phyloP scores from a whole-genome alignment of 768 basidiomycete genomes.

The Agrocybe praecox region DNA sequence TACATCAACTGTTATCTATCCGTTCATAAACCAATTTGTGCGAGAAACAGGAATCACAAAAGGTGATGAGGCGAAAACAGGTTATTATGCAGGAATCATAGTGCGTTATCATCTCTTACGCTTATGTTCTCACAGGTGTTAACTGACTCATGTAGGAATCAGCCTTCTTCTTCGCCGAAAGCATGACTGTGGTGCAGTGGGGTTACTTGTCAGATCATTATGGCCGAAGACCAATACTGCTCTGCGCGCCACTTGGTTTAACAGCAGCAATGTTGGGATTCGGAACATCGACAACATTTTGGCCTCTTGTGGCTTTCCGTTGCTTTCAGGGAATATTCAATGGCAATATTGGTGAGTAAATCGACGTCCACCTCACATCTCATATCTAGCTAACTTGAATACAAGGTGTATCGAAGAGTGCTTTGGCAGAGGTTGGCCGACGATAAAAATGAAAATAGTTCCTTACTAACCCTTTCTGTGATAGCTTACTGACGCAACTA shows the following conservation, averaged over 20 bases:
- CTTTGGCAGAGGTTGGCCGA: neutral
- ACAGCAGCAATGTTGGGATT: conserved; percentile 41
- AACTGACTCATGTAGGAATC: conserved; percentile 50
- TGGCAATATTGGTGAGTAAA: neutral
- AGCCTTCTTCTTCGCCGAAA: conserved; percentile 45
- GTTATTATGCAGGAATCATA: conserved; percentile 52
- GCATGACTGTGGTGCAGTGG: conserved; percentile 44
- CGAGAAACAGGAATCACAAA: conserved; percentile 43
- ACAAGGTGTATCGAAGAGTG: neutral
- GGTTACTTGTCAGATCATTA: conserved; percentile 43
- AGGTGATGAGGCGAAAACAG: conserved; percentile 46
- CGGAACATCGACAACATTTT: conserved; percentile 42
- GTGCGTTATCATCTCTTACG: conserved; percentile 23
- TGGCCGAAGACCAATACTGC: conserved; percentile 46
- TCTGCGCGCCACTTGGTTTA: conserved; percentile 44
- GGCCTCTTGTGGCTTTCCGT: conserved; percentile 29
- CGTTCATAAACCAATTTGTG: conserved; percentile 49
- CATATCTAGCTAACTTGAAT: neutral
- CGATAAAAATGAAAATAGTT: conserved; percentile 16
- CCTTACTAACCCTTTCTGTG: neutral
- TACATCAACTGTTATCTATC: conserved; percentile 46
- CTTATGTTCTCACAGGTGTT: no score
- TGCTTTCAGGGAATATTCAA: conserved; percentile 25
- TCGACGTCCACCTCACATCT: neutral
- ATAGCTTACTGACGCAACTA: conserved; percentile 25